phyloP scores from a whole-genome alignment of 2,329 filamentous ascomycete genomes.

The Fusarium goolgardi region DNA sequence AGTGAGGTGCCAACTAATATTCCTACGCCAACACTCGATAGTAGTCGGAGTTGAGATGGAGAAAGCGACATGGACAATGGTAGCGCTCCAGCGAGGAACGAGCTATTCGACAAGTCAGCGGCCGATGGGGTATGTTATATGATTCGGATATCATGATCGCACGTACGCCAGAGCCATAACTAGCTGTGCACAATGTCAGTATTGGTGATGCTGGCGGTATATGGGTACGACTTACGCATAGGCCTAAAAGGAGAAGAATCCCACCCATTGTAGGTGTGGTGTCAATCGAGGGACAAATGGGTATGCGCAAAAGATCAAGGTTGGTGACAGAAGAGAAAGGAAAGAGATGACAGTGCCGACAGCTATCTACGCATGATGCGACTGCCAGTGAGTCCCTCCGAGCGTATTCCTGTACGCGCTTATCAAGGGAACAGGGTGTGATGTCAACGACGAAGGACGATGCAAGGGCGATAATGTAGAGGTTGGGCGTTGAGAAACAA shows the following conservation, averaged over 20 bases:
- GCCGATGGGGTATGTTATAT: slow-evolving; percentile 31
- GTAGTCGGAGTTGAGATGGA: slow-evolving; percentile 84
- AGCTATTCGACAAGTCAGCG: slow-evolving; percentile 65
- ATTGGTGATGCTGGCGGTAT: slow-evolving; percentile 12
- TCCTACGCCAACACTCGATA: slow-evolving; percentile 93
- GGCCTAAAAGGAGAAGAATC: slow-evolving; percentile 55
- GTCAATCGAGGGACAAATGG: slow-evolving; percentile 21
- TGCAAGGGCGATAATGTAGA: slow-evolving; percentile 30
- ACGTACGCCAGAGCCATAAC: slow-evolving; percentile 71
- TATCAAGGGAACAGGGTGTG: slow-evolving; percentile 13
- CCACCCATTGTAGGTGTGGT: slow-evolving; percentile 53
- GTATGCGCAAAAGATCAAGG: slow-evolving; percentile 24
- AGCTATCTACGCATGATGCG: slow-evolving; percentile 45
- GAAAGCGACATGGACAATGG: slow-evolving; percentile 91
- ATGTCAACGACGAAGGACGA: slow-evolving; percentile 11
- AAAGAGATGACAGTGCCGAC: slow-evolving; percentile 13
- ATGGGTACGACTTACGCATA: slow-evolving; percentile 53
- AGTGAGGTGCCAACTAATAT: slow-evolving; percentile 94
- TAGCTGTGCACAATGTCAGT: slow-evolving; percentile 54
- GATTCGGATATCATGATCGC: slow-evolving; percentile 16
- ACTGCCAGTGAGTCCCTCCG: slow-evolving; percentile 7
- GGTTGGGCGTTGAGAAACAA: slow-evolving; percentile 36
- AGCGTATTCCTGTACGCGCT: slow-evolving; percentile 12
- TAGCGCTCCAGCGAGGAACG: slow-evolving; percentile 91
- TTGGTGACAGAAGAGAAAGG: slow-evolving; percentile 15